Evolutionary conservation across 371 early-diverging fungal genomes (phyloP).

Genomic region (Rhizopus arrhizus): DNA sequence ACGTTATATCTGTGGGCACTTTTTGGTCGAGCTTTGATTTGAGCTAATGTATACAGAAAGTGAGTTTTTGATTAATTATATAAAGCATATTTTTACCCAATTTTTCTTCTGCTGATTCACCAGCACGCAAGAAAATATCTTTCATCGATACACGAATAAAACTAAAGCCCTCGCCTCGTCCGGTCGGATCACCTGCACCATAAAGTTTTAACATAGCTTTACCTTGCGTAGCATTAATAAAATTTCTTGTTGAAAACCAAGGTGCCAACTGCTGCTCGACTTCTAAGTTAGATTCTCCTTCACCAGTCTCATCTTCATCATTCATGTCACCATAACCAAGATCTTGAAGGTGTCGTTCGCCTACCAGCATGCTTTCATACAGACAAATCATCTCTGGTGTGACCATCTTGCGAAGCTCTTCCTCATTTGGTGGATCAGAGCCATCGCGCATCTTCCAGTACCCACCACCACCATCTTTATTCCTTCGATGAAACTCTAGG

Average conservation of each 20-base stretch:
- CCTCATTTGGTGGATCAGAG: constrained; percentile 85
- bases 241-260: constrained; percentile 97
- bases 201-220: constrained; percentile 93
- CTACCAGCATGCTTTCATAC: constrained; percentile 96
- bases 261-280: constrained; percentile 95
- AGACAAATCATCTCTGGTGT: constrained; percentile 99
- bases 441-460: constrained; percentile 90
- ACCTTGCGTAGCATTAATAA: constrained; percentile 86
- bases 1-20: constrained; percentile 90
- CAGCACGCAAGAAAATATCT: constrained; percentile 91
- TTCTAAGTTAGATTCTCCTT: constrained; percentile 75
- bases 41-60: constrained; percentile 39
- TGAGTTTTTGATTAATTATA: background rate
- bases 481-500: constrained; percentile 91
- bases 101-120: constrained; percentile 84
- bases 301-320: constrained; percentile 68
- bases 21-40: constrained; percentile 81
- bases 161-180: constrained; percentile 97
- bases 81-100: constrained; percentile 23
- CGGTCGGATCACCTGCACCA: constrained; percentile 98
- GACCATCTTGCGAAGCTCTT: constrained; percentile 92
- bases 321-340: constrained; percentile 81
- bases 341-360: constrained; percentile 94
- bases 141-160: constrained; percentile 97
- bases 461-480: constrained; percentile 78